Base-by-base conservation (phyloP, 2,329 filamentous ascomycete genomes). In the Colletotrichum godetiae region DNA sequence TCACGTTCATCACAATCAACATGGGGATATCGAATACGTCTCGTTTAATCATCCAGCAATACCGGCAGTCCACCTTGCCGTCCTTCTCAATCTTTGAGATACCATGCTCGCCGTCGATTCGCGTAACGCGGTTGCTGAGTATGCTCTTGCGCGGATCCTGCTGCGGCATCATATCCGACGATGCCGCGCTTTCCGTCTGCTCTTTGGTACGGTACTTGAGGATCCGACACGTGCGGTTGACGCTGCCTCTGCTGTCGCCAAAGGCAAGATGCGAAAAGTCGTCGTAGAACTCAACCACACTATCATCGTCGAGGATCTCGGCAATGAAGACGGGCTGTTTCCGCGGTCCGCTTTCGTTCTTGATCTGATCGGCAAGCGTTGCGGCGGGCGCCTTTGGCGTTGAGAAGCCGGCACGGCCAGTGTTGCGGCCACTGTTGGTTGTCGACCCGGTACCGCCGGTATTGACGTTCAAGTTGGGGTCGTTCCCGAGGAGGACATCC, bases 11-110 rank as follows among this genome's bases (percentile, higher is more conserved):
- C 80, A 98, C 94, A 82, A 98, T 97, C 85, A 98, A 88, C 95
- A 98, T 98, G 27, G 97, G 97, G 83, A 98, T 98, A 85, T 98
- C 96, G 85, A 98, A 98, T 53, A 97, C 94, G 82, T 99, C 97
- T 75, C 96, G 89, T 85, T 98, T 98, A 75, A 98, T 95, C 75
- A 94, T 96, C 95, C 96, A 98, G 85, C 94, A 97, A 84, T 97
- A 98, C 78, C 94, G 95, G 85, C 95, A 98, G 81, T 97, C 94
- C 70, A 98, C 93, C 83, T 97, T 95, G 67, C 95, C 96, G 79
- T 97, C 95, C 80, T 91, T 93, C 79, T 94, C 94, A 15, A 98
- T 89, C 79, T 92, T 91, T 67, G 93, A 93, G 83, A 97, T 96
- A 11, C 94, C 95, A 75, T 93, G 89, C 82, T 95, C 92, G 67